phyloP scores from a whole-genome alignment of 805 yeast genomes.

The Yarrowia deformans region DNA sequence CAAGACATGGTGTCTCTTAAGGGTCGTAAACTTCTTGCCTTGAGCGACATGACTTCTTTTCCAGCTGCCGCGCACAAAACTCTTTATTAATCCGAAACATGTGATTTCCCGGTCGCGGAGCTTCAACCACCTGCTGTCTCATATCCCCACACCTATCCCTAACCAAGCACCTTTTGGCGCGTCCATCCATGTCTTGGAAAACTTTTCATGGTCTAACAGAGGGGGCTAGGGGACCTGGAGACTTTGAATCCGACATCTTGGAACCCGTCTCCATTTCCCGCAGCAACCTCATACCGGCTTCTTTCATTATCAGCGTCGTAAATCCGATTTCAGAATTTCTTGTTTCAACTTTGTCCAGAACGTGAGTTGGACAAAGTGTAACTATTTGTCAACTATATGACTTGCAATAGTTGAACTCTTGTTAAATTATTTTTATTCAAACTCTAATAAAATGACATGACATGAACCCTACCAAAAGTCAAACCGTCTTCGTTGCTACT shows the following conservation, averaged over 20 bases:
- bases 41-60: neutral
- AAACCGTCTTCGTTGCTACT: neutral
- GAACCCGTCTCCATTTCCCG: neutral
- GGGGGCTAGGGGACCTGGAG: no score
- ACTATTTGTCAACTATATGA: neutral
- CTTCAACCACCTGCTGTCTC: neutral
- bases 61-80: neutral
- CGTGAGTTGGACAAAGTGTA: no score
- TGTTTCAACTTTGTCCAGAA: neutral
- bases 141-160: neutral
- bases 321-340: neutral
- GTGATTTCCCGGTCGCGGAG: neutral
- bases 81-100: neutral
- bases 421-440: neutral
- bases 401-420: neutral
- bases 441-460: neutral
- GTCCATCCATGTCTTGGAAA: no score
- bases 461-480: constrained; percentile 15
- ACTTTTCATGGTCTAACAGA: no score
- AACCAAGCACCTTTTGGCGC: no score
- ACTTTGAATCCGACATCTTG: no score
- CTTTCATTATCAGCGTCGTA: neutral
- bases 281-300: neutral
- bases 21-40: neutral
- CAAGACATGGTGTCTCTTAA: no score